Evolutionary conservation across 768 basidiomycete genomes (phyloP).

Genomic region (Hebeloma cylindrosporum): DNA sequence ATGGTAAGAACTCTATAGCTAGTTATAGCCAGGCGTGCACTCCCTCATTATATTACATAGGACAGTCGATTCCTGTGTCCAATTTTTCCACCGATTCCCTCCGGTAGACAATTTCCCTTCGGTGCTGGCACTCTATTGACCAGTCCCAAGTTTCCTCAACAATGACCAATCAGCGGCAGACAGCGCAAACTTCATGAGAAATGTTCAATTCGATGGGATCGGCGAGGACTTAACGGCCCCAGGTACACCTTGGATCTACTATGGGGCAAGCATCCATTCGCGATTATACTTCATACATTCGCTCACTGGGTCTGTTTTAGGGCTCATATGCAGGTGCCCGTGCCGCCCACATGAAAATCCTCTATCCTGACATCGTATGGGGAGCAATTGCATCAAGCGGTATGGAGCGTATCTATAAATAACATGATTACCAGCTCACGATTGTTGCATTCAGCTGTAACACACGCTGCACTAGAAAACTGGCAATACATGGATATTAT

Average conservation of each 20-base stretch:
- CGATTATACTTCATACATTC: neutral
- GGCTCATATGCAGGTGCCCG: conserved; percentile 93
- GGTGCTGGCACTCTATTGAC: neutral
- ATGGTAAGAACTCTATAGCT: conserved; percentile 48
- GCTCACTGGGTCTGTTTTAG: conserved; percentile 32
- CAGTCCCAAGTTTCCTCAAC: conserved; percentile 69
- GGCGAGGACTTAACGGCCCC: conserved; percentile 70
- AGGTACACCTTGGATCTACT: conserved; percentile 86
- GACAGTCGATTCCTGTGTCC: conserved; percentile 70
- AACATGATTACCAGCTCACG: neutral
- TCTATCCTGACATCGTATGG: conserved; percentile 87
- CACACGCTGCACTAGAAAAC: conserved; percentile 76
- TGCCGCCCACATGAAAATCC: conserved; percentile 84
- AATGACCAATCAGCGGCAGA: conserved; percentile 90
- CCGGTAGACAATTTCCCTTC: conserved; percentile 42
- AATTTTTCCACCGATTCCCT: conserved; percentile 83
- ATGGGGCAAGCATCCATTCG: conserved; percentile 60
- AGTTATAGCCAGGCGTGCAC: neutral
- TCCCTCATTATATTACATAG: conserved; percentile 32
- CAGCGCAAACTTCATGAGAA: conserved; percentile 87
- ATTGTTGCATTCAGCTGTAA: conserved; percentile 56
- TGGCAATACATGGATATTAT: conserved; percentile 92
- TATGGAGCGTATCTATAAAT: conserved; percentile 28
- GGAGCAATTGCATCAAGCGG: conserved; percentile 90
- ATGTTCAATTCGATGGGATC: conserved; percentile 73